Conservation (phyloP, 225 moss, liverwort and hornwort species). For the Ulota crispa region DNA sequence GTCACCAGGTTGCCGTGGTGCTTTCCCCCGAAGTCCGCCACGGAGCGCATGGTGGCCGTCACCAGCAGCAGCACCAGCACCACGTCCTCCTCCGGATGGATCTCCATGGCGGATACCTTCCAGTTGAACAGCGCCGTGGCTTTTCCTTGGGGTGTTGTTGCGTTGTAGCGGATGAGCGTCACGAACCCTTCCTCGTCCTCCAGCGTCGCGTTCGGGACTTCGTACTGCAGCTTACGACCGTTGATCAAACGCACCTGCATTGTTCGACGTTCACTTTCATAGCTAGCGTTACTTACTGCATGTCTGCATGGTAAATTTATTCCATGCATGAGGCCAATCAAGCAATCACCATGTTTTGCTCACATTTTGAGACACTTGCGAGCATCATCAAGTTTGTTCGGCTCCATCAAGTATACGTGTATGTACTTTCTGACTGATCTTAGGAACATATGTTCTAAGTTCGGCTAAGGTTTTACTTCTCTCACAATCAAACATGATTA, state of each 20-base stretch:
- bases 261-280: background rate
- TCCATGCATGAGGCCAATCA: background rate
- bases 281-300: background rate
- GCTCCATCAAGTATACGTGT: too few relatives aligned
- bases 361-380: too few relatives aligned
- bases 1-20: slow-evolving; percentile 60
- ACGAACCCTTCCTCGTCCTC: slow-evolving; percentile 81
- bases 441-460: too few relatives aligned
- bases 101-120: slow-evolving; percentile 82
- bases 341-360: too few relatives aligned
- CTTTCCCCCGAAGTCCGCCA: slow-evolving; percentile 77
- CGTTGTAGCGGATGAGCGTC: slow-evolving; percentile 75
- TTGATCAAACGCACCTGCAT: slow-evolving; percentile 71
- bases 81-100: slow-evolving; percentile 78
- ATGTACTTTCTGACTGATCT: too few relatives aligned
- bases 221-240: slow-evolving; percentile 74
- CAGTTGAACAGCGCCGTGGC: slow-evolving; percentile 90
- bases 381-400: too few relatives aligned
- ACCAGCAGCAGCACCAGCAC: slow-evolving; percentile 74
- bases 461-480: too few relatives aligned
- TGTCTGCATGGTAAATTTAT: background rate
- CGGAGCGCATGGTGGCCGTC: slow-evolving; percentile 72
- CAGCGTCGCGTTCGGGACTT: slow-evolving; percentile 43
- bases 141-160: slow-evolving; percentile 74
- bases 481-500: too few relatives aligned